Conservation (phyloP, 192 early-diverging fungal genomes). For the Kappamyces sp. region DNA sequence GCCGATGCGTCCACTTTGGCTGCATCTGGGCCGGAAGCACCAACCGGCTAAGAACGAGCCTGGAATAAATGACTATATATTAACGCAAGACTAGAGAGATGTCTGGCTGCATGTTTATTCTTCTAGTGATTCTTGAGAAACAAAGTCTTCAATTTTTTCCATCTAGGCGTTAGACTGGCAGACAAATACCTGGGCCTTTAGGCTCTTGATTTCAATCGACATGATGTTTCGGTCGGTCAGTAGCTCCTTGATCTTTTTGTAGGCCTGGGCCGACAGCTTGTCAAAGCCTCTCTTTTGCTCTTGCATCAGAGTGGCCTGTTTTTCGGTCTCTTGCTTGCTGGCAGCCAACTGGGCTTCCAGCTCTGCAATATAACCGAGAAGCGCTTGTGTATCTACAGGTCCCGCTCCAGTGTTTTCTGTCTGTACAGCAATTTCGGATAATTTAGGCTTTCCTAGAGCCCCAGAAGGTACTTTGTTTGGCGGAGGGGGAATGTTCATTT, state of each 20-base stretch:
- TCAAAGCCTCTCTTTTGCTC: constrained; percentile 35
- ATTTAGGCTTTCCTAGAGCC: constrained; percentile 5
- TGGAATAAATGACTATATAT: not conserved
- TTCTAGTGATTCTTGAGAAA: constrained; percentile 9
- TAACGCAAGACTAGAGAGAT: not conserved
- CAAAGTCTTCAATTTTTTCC: constrained; percentile 12
- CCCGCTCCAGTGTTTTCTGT: constrained; percentile 4
- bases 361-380: constrained; percentile 7
- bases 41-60: not conserved
- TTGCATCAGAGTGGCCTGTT: constrained; percentile 12
- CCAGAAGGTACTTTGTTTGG: constrained; percentile 5
- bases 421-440: not conserved
- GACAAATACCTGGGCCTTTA: constrained; percentile 25
- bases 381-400: constrained; percentile 9
- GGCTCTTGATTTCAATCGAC: constrained; percentile 30
- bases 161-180: constrained; percentile 1
- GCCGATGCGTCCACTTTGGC: constrained; percentile 1
- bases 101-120: not conserved
- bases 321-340: constrained; percentile 18
- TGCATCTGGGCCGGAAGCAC: not conserved
- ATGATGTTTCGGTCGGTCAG: constrained; percentile 34
- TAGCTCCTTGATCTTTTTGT: constrained; percentile 45
- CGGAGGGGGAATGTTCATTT: not conserved
- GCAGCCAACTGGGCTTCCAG: constrained; percentile 4
- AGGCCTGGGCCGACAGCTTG: constrained; percentile 30